Conservation (phyloP, 345 rosid genomes). For the Gossypium arboreum region DNA sequence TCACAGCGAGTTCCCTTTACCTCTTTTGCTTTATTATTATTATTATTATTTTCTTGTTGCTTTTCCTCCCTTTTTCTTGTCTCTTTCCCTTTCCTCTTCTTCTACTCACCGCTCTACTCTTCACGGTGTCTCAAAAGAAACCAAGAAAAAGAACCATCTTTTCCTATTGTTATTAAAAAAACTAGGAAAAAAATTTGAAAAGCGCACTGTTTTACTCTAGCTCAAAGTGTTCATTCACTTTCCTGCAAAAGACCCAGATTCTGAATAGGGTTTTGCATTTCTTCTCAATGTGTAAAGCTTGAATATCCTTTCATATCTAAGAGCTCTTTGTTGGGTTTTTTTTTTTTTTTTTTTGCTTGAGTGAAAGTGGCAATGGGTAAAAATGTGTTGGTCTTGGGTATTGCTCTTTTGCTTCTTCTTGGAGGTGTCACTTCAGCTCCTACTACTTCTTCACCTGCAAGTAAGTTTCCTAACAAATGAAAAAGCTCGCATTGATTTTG, state of each 20-base stretch:
- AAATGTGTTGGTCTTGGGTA: constrained; percentile 39
- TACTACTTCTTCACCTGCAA: constrained; percentile 67
- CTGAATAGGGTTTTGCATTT: constrained; percentile 22
- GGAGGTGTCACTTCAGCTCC: constrained; percentile 65
- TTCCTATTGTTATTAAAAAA: not conserved
- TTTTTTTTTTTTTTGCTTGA: not conserved
- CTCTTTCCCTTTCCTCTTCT: constrained; percentile 11
- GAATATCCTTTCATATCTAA: constrained; percentile 17
- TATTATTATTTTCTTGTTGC: not conserved
- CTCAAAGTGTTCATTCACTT: not conserved
- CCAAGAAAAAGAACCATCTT: not conserved
- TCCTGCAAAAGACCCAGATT: constrained; percentile 19
- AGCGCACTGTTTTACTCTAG: not conserved
- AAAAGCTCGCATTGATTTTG: not conserved
- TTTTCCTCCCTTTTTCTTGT: not conserved
- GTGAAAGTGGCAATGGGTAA: constrained; percentile 42
- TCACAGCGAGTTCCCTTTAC: not conserved
- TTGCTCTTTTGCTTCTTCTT: constrained; percentile 45
- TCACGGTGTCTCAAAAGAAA: not conserved
- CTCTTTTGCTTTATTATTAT: constrained; percentile 4
- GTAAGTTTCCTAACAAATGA: constrained; percentile 27
- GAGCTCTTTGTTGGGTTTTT: constrained; percentile 13
- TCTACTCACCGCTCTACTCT: constrained; percentile 4
- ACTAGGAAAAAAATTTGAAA: not conserved
- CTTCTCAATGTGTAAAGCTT: constrained; percentile 16